A percentile compares a stretch with the other conserved stretches of the same genome.
Conservation (phyloP, 1,139 yeast genomes). For the Fermentozyma sake region DNA sequence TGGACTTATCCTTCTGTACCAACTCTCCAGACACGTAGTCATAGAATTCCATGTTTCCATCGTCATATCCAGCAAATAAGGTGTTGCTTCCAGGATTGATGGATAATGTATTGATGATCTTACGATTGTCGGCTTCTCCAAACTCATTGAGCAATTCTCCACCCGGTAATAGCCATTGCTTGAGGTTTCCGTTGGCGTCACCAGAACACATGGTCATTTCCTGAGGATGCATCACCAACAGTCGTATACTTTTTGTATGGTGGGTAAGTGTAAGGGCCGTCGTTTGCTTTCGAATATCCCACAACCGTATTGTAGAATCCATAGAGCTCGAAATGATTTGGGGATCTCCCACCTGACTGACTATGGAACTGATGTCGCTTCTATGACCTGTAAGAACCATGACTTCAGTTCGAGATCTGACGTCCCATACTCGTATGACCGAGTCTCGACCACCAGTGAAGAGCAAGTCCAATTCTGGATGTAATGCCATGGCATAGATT, state of each 20-base stretch:
- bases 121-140: slow-evolving; percentile 39
- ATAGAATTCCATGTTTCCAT: slow-evolving; percentile 72
- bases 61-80: slow-evolving; percentile 78
- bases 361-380: slow-evolving; percentile 66
- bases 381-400: slow-evolving; percentile 82
- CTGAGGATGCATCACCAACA: slow-evolving; percentile 62
- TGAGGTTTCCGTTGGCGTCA: slow-evolving; percentile 73
- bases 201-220: slow-evolving; percentile 73
- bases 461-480: slow-evolving; percentile 83
- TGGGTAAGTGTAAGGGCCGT: slow-evolving; percentile 64
- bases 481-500: slow-evolving; percentile 75
- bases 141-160: slow-evolving; percentile 59
- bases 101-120: slow-evolving; percentile 64
- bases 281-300: slow-evolving; percentile 60
- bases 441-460: slow-evolving; percentile 91
- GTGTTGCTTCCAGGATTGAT: slow-evolving; percentile 61
- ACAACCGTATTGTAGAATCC: slow-evolving; percentile 79
- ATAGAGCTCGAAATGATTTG: slow-evolving; percentile 79
- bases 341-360: slow-evolving; percentile 71
- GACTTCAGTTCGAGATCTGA: slow-evolving; percentile 71
- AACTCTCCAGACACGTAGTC: slow-evolving; percentile 72
- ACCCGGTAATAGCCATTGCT: slow-evolving; percentile 80
- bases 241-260: slow-evolving; percentile 78
- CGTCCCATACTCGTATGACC: slow-evolving; percentile 89
- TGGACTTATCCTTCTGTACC: slow-evolving; percentile 51